Base-by-base conservation (phyloP, 495 filamentous ascomycete species). In the Penicillium coffeae region DNA sequence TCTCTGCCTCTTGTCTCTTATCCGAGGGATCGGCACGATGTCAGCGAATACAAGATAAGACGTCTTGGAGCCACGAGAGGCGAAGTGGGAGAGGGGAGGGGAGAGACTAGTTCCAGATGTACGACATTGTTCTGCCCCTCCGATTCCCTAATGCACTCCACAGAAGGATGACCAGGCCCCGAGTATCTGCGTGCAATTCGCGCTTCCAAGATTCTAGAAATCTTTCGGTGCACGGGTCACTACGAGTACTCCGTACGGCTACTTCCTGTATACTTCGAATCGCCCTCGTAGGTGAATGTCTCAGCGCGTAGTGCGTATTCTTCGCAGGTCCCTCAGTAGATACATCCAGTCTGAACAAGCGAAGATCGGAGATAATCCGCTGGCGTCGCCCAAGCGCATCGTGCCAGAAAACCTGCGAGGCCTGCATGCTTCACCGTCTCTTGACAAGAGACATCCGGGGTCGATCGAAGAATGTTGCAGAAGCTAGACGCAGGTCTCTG, bases 61-160 rank as follows among this genome's bases (percentile, higher is more conserved):
- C 30, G 7, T 33, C 30, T 33, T 13, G 7, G 7, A 33, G 8
- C 30, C 13, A 8, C 30, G 13, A 33, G 13, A 13, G 30, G 7
- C 30, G 13, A 13, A 33, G 7, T 33, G 7, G 13, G 30, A 13
- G 30, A 8, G 42, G 25, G 16, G 21, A 42, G 21, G 30, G 38
- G 30, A 30, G 6, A 32, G 16, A 18, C 18, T 3, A 47, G 48
- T 37, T 18, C 35, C 6, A 16, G 33, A 42, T 54, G 51, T 45
- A 49, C 46, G 51, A 54, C 46, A 54, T 54, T 42, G 32, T 40
- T 51, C 40, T 44, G 32, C 42, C 30, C 42, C 49, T 27, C 47
- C 47, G 45, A 48, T 25, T 21, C 22, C 21, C 40, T 42, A 42
- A 42, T 42, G 40, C 40, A 42, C 40, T 19, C 35, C 15, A 40